phyloP scores from a whole-genome alignment of 768 basidiomycete species.

The Mycena galericulata region DNA sequence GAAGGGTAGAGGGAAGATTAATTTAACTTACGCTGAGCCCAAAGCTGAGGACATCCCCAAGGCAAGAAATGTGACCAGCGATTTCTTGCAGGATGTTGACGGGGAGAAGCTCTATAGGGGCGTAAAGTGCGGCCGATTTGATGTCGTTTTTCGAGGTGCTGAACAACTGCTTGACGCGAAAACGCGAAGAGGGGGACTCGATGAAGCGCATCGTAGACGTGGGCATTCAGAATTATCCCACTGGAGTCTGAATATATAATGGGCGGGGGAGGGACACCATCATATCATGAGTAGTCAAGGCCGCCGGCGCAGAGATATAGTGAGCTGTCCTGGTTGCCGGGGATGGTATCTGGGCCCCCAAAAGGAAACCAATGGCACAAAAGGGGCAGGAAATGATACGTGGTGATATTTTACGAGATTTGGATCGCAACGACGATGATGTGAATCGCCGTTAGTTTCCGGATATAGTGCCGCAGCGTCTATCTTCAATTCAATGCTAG shows the following conservation, averaged over 20 bases:
- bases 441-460: not conserved
- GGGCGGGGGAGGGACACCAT: not conserved
- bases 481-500: not conserved
- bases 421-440: not conserved
- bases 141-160: not conserved
- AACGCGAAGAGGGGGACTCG: slow-evolving; percentile 11
- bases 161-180: slow-evolving; percentile 15
- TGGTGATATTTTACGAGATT: slow-evolving; percentile 2
- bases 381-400: not conserved
- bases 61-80: slow-evolving; percentile 20
- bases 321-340: slow-evolving; percentile 10
- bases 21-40: not conserved
- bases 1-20: too few species aligned
- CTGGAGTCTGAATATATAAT: not conserved
- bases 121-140: not conserved
- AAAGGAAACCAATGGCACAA: not conserved
- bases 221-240: not conserved
- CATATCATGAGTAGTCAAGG: slow-evolving; percentile 1
- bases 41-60: slow-evolving; percentile 12
- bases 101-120: slow-evolving; percentile 18
- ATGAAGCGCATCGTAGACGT: slow-evolving; percentile 13
- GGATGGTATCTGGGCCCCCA: not conserved
- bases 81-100: slow-evolving; percentile 20
- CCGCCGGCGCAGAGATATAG: not conserved
- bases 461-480: not conserved